Evolutionary conservation across 495 filamentous ascomycete species (phyloP).

Genomic region (Polyplosphaeria fusca): DNA sequence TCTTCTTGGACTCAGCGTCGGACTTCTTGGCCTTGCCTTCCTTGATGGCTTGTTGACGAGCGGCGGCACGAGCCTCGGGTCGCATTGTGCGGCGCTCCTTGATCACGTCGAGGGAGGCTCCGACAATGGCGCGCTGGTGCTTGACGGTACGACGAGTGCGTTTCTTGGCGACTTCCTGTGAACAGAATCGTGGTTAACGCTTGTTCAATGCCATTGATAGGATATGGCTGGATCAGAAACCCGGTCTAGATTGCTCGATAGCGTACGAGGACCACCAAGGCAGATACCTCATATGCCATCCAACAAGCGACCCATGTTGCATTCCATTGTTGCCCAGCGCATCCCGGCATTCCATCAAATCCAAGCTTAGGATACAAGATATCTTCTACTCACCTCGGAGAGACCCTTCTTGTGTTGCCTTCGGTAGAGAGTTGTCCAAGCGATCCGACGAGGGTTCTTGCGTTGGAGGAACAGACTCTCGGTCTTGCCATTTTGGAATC

Average conservation of each 20-base stretch:
- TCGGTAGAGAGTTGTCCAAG: conserved; percentile 96
- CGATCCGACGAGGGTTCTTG: conserved; percentile 99
- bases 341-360: too few species aligned
- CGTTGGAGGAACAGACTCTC: conserved; percentile 99
- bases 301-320: neutral
- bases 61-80: conserved; percentile 90
- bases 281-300: too few species aligned
- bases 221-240: too few species aligned
- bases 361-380: neutral
- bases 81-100: conserved; percentile 94
- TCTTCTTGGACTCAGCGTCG: conserved; percentile 83
- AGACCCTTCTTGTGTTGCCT: conserved; percentile 99
- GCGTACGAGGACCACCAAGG: too few species aligned
- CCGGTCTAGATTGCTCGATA: too few species aligned
- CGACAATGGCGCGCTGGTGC: conserved; percentile 97
- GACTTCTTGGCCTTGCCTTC: conserved; percentile 97
- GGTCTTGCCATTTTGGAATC: conserved; percentile 99
- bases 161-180: conserved; percentile 98
- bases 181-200: conserved; percentile 11
- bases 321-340: neutral
- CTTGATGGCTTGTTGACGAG: conserved; percentile 86
- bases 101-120: conserved; percentile 98
- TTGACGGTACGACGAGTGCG: conserved; percentile 97
- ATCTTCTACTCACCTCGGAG: conserved; percentile 79
- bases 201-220: neutral